Conservation (phyloP, 331 rosid genomes). For the Stylosanthes scabra region DNA sequence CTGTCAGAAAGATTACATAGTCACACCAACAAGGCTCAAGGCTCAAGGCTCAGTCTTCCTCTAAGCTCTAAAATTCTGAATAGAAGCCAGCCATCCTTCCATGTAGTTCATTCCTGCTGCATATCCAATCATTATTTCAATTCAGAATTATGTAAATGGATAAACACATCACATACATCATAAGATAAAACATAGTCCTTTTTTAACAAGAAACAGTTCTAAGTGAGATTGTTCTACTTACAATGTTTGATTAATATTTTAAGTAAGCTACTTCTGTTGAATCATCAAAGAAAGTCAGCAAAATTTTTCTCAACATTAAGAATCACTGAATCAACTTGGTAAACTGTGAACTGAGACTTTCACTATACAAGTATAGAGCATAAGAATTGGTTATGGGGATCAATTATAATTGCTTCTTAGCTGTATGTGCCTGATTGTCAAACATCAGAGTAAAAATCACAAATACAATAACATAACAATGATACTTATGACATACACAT, state of each 20-base stretch:
- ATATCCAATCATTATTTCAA: slow-evolving; percentile 31
- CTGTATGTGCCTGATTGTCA: slow-evolving; percentile 7
- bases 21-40: too few species aligned
- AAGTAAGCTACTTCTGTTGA: not conserved
- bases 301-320: too few species aligned
- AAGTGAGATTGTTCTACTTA: slow-evolving; percentile 19
- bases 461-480: slow-evolving; percentile 20
- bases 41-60: slow-evolving; percentile 17
- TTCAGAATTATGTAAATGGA: too few species aligned
- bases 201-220: slow-evolving; percentile 2
- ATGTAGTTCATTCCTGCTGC: slow-evolving; percentile 75
- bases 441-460: slow-evolving; percentile 19
- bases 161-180: too few species aligned
- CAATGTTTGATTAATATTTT: slow-evolving; percentile 5
- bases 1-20: slow-evolving; percentile 40
- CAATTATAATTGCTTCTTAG: not conserved
- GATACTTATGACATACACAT: slow-evolving; percentile 32
- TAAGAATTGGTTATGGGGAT: too few species aligned
- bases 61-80: slow-evolving; percentile 60
- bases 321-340: too few species aligned
- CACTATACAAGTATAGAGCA: too few species aligned
- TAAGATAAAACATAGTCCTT: slow-evolving; percentile 5
- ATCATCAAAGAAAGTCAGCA: not conserved
- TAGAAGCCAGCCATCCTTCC: slow-evolving; percentile 76
- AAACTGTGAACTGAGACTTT: too few species aligned